Conservation (phyloP, 2,329 filamentous ascomycete genomes). For the Fusarium burgessii region DNA sequence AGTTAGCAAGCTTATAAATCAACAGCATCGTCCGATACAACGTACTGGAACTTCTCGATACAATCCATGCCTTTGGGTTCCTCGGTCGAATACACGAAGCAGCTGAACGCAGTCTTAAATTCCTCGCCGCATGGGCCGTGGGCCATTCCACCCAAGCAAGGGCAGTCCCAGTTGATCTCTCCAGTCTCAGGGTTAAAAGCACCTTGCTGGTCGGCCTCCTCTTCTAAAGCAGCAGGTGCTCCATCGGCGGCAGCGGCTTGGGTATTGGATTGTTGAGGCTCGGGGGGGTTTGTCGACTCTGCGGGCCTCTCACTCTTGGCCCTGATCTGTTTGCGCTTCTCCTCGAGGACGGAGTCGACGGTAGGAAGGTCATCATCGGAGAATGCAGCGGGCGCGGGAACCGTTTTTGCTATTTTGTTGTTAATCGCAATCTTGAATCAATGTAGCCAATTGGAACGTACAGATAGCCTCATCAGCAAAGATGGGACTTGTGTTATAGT, state of each 20-base stretch:
- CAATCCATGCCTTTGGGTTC: constrained; percentile 98
- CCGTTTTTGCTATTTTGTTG: constrained; percentile 43
- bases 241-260: constrained; percentile 47
- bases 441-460: constrained; percentile 59
- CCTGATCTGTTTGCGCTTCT: constrained; percentile 66
- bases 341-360: constrained; percentile 74
- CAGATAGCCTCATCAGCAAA: constrained; percentile 86
- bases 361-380: constrained; percentile 70
- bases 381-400: constrained; percentile 63
- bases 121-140: constrained; percentile 94
- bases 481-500: constrained; percentile 89
- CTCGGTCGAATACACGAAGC: constrained; percentile 94
- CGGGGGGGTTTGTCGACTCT: constrained; percentile 28
- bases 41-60: constrained; percentile 96
- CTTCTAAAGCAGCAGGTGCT: constrained; percentile 71
- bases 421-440: constrained; percentile 14
- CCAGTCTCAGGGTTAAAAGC: constrained; percentile 99
- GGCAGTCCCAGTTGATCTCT: constrained; percentile 99
- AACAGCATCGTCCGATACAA: constrained; percentile 35
- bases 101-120: constrained; percentile 96
- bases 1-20: constrained; percentile 41
- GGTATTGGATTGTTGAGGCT: constrained; percentile 46
- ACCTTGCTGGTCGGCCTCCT: constrained; percentile 86
- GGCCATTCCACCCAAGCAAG: constrained; percentile 97
- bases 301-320: constrained; percentile 48